These are phyloP conservation scores for Russula abietina DNA, from an alignment of 768 basidiomycete species.

Conservation along the genomic window DNA sequence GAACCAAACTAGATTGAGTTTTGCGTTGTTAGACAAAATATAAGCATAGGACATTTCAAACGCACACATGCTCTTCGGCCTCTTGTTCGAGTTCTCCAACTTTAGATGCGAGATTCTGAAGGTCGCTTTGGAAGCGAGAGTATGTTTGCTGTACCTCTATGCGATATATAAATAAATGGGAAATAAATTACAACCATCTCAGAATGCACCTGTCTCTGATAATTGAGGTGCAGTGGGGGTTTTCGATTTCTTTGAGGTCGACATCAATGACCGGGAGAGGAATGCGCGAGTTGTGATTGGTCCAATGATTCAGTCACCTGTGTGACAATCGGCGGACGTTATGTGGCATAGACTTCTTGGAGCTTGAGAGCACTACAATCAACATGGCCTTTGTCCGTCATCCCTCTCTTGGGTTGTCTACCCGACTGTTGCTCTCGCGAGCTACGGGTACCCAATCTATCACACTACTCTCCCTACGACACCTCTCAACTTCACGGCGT, in stretches of 20 bases:
- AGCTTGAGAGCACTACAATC: conserved; percentile 33
- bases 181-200: neutral
- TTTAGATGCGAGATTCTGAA: conserved; percentile 88
- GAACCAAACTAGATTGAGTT: conserved; percentile 61
- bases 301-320: conserved; percentile 26
- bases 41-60: conserved; percentile 19
- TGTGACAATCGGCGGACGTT: conserved; percentile 11
- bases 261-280: conserved; percentile 35
- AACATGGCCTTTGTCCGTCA: conserved; percentile 56
- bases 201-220: conserved; percentile 64
- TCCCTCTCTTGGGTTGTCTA: conserved; percentile 47
- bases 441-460: conserved; percentile 28
- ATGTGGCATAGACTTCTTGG: conserved; percentile 36
- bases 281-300: conserved; percentile 43
- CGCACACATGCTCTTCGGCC: conserved; percentile 89
- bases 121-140: conserved; percentile 75
- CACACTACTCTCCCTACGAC: conserved; percentile 43
- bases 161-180: conserved; percentile 30
- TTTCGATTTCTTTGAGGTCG: conserved; percentile 58
- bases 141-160: conserved; percentile 84
- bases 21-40: conserved; percentile 5
- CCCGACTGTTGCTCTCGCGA: conserved; percentile 36
- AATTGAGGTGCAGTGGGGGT: conserved; percentile 44
- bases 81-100: conserved; percentile 96
- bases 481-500: conserved; percentile 38